Evolutionary conservation across 2,329 filamentous ascomycete genomes (phyloP).

Genomic region (Emergomyces pasteurianus): DNA sequence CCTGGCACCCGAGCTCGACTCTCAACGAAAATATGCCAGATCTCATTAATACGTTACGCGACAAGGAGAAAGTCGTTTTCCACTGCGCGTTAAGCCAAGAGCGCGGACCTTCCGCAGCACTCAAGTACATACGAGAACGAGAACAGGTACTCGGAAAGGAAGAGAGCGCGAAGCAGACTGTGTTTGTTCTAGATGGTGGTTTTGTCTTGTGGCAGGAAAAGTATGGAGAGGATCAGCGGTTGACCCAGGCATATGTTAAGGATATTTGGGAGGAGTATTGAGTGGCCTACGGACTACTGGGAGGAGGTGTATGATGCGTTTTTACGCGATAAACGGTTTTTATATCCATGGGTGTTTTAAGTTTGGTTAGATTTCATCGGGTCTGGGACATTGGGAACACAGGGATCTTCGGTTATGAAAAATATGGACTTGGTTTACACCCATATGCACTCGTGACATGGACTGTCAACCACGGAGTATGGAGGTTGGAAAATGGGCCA

Average conservation of each 20-base stretch:
- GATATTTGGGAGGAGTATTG: slow-evolving; percentile 63
- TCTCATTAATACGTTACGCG: slow-evolving; percentile 63
- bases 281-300: background rate
- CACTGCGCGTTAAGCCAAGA: slow-evolving; percentile 91
- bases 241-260: slow-evolving; percentile 76
- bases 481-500: background rate
- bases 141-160: slow-evolving; percentile 38
- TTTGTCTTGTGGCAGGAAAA: slow-evolving; percentile 84
- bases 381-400: background rate
- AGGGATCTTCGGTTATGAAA: background rate
- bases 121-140: slow-evolving; percentile 58
- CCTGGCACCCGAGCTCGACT: slow-evolving; percentile 60
- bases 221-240: slow-evolving; percentile 58
- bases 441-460: background rate
- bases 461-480: background rate
- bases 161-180: slow-evolving; percentile 47
- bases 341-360: background rate
- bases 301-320: background rate
- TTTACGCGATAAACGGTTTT: background rate
- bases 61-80: slow-evolving; percentile 78
- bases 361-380: background rate
- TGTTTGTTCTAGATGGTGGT: slow-evolving; percentile 71
- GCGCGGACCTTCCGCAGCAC: slow-evolving; percentile 71
- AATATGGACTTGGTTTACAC: background rate
- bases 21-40: slow-evolving; percentile 70